Evolutionary conservation across 2,329 filamentous ascomycete species (phyloP), one percentile per base, ranked within the genome.

Genomic region (Sphaerostilbella broomeana): DNA sequence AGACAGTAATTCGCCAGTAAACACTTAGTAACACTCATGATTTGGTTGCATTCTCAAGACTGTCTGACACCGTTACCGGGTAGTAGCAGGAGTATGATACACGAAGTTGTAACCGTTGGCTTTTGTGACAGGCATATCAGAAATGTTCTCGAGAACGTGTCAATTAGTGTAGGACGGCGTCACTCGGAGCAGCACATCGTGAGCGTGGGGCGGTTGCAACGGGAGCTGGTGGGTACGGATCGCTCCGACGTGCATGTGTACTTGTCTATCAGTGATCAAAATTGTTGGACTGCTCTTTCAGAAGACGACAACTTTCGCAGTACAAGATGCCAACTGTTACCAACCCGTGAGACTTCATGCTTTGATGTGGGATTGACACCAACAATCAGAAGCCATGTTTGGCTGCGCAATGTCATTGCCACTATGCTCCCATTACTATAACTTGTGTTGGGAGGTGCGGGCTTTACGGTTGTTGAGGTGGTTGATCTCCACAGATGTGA

Each of bases 201-300:
- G 41, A 43, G 37, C 36, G 40, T 36, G 41, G 41, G 40, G 29
- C 16, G 41, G 36, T 30, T 24, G 37, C 22, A 28, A 35, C 41
- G 30, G 31, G 21, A 32, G 36, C 28, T 27, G 21, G 41, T 43
- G 41, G 41, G 41, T 43, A 43, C 41, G 41, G 41, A 43, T 43
- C 41, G 41, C 41, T 43, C 41, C 41, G 35, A 40, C 36, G 29
- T 40, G 41, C 41, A 43, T 40, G 37, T 16, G 18, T 26, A 40
- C 30, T 31, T 27, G 33, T 32, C 33, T 35, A 35, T 25, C 15
- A 31, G 38, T 32, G 29, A 21, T 17, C 32, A 13, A 28, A 6
- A 7, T 5, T n/a, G 12, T 28, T 11, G 29, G 10, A 17, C 21
- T 17, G 21, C 21, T n/a, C n/a, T n/a, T n/a, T n/a, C 22, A 17